Conservation (phyloP, 441 rosid genomes). For the Mallotus repandus region DNA sequence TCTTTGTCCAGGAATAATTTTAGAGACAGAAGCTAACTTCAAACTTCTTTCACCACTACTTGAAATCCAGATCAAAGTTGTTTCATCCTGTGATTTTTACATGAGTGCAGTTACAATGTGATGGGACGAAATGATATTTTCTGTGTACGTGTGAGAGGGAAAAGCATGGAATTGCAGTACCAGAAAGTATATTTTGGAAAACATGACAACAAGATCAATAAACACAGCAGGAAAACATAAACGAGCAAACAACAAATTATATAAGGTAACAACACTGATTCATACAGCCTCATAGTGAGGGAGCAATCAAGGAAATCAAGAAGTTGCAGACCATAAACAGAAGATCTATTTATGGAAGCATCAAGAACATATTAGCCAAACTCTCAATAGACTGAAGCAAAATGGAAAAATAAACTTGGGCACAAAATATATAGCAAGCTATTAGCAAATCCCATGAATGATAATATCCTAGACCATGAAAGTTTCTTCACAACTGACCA, state of each 20-base stretch:
- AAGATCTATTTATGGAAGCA: neutral
- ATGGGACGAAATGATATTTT: neutral
- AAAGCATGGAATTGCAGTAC: neutral
- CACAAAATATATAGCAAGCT: neutral
- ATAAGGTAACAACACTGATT: neutral
- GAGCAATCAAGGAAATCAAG: too few relatives aligned
- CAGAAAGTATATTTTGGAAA: neutral
- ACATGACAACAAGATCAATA: neutral
- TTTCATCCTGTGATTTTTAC: constrained; percentile 69
- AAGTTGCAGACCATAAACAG: neutral
- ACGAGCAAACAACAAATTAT: neutral
- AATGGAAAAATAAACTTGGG: neutral
- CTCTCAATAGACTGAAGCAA: neutral
- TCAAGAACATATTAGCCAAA: neutral
- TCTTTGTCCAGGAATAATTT: constrained; percentile 93
- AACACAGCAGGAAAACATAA: neutral
- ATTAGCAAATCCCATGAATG: neutral
- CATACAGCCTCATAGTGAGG: too few relatives aligned
- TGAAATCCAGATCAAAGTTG: constrained; percentile 89
- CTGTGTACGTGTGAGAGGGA: neutral
- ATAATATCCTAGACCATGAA: neutral
- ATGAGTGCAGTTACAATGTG: constrained; percentile 6
- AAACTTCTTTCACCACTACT: constrained; percentile 79
- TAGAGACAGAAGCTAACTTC: constrained; percentile 78
- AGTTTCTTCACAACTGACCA: neutral